These are phyloP conservation scores for Coemansia sp. DNA, from an alignment of 192 early-diverging fungal genomes.

Conservation along the genomic window DNA sequence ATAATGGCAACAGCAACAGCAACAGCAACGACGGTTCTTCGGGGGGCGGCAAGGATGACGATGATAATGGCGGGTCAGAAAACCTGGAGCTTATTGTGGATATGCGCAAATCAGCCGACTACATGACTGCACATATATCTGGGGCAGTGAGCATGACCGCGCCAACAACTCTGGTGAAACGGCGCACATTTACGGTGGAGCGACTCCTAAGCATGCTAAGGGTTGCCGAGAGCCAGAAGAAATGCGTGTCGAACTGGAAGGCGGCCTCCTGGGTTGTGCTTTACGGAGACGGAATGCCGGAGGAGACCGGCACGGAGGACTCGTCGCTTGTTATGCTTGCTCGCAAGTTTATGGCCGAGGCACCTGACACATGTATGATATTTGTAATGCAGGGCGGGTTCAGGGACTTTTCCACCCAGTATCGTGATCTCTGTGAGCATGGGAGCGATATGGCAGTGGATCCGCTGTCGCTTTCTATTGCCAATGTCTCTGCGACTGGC, in stretches of 20 bases:
- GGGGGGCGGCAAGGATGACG: not conserved
- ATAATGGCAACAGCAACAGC: not conserved
- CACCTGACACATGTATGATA: conserved; percentile 23
- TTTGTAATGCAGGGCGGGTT: conserved; percentile 45
- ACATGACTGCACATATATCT: conserved; percentile 55
- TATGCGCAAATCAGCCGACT: conserved; percentile 65
- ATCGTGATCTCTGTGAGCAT: conserved; percentile 23
- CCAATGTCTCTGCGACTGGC: not conserved
- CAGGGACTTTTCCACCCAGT: conserved; percentile 24
- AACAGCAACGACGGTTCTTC: no score
- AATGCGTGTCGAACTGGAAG: conserved; percentile 58
- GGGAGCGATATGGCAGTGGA: not conserved
- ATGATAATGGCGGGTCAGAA: conserved; percentile 24
- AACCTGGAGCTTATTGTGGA: conserved; percentile 59
- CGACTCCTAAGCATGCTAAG: conserved; percentile 60
- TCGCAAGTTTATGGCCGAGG: conserved; percentile 64
- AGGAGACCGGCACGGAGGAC: conserved; percentile 53
- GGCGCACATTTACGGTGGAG: conserved; percentile 64
- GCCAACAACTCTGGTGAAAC: conserved; percentile 72
- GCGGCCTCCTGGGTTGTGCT: conserved; percentile 63
- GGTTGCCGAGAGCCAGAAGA: conserved; percentile 55
- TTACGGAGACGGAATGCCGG: conserved; percentile 62
- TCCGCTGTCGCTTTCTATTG: not conserved
- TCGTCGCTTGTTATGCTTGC: conserved; percentile 57
- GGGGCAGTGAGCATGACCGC: conserved; percentile 67